Base-by-base conservation (phyloP, 495 filamentous ascomycete species). In the Lasiosphaeria ovina region DNA sequence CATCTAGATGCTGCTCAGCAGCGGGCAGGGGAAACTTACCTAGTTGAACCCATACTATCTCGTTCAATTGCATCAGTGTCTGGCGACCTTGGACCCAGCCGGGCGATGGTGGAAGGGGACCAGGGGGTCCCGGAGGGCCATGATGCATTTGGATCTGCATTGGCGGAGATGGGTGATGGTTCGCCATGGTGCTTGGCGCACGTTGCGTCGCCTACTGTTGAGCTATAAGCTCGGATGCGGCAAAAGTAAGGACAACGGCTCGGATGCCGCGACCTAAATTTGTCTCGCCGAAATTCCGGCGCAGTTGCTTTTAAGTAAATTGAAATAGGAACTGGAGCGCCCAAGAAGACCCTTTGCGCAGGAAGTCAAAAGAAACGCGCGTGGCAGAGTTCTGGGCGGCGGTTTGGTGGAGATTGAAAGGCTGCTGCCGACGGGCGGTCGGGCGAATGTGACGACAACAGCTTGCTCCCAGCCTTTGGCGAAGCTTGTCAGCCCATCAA, bases 41-140 rank as follows among this genome's bases (percentile, higher is more conserved):
- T 55, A 98, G 89, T 67, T 93, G 89, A 57, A 96, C 82, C 94
- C 94, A 98, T n/a, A 95, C 84, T 47, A 81, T 80, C 72, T 98
- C 94, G 69, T 93, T 98, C 36, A 90, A 69, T 1, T 70, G 65
- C 8, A 74, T 59, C 31, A 85, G 53, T 0, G 62, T 72, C 62
- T 81, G 78, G 35, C 80, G 79, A 57, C 74, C 72, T 48, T 77
- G 72, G 1, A 68, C 63, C 7, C 66, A 67, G 51, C 74, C 57
- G 24, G 65, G 68, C 51, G 73, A 70, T 16, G 68, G 66, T 6
- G 71, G 68, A 12, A 66, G 62, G 16, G 62, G 24, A 35, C 71
- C 72, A 16, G 77, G 77, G n/a, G 77, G 75, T 3, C 75, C 75
- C 33, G 77, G 76, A 51, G 76, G 76, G 0, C 74, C 79, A 71